Base-by-base conservation (phyloP, 495 filamentous ascomycete species). In the Podospora australis region DNA sequence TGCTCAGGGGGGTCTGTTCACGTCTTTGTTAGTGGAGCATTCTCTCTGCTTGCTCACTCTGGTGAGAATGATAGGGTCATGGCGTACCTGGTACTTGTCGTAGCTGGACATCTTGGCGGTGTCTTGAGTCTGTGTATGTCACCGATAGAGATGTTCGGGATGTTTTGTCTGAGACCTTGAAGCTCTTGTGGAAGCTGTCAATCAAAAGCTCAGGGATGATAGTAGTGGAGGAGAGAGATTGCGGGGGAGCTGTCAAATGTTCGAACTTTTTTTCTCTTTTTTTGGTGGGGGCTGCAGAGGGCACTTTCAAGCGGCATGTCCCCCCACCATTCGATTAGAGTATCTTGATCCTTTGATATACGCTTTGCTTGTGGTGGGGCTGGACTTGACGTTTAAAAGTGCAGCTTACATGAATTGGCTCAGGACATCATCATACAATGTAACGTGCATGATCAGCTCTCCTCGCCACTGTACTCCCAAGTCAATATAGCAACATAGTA, bases 1-100 rank as follows among this genome's bases (percentile, higher is more conserved):
- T 77, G 60, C 78, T 81, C 54, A 90, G 72, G 48, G 85, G 79
- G 23, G 86, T 88, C 68, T 88, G 11, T 34, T 36, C n/a, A 25
- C 25, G 40, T 8, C 5, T 35, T 30, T 17, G 4, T 8, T 26
- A 2, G 29, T 9, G 8, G 14, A 9, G n/a, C n/a, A n/a, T n/a
- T n/a, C n/a, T n/a, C n/a, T n/a, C n/a, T n/a, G n/a, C n/a, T n/a
- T n/a, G n/a, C n/a, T n/a, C n/a, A n/a, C n/a, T n/a, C n/a, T n/a
- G n/a, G n/a, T n/a, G n/a, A n/a, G n/a, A n/a, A n/a, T n/a, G n/a
- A 19, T 14, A 34, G 9, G 17, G 29, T 16, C 1, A 23, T 39
- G 16, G 9, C 46, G 14, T 48, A 50, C 58, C 55, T 58, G 53
- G 62, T 86, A 86, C 58, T 73, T 75, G 69, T 84, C 78, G 67